phyloP scores from a whole-genome alignment of 2,329 filamentous ascomycete genomes.

The Pseudofabraea citricarpa region DNA sequence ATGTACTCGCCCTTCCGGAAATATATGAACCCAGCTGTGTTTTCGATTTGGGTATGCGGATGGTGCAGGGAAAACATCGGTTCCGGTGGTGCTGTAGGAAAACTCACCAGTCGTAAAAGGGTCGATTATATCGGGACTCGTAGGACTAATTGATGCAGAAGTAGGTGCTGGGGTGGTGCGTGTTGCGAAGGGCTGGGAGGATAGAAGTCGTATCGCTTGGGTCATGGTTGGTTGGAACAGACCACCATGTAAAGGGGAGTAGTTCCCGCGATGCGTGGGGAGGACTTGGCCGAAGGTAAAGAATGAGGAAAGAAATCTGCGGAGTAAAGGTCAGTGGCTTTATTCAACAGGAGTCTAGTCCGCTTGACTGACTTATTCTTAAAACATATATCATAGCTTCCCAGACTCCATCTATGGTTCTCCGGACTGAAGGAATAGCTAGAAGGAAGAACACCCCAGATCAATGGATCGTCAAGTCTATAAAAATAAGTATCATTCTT shows the following conservation, averaged over 20 bases:
- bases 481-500: conserved; percentile 21
- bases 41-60: conserved; percentile 65
- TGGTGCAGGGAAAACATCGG: conserved; percentile 64
- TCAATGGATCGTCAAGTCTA: conserved; percentile 88
- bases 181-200: conserved; percentile 45
- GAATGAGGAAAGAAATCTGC: conserved; percentile 66
- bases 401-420: conserved; percentile 83
- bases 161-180: conserved; percentile 11
- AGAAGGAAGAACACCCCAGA: conserved; percentile 85
- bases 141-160: conserved; percentile 6
- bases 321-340: too few relatives aligned
- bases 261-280: conserved; percentile 75
- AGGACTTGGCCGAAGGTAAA: conserved; percentile 88
- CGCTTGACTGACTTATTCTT: conserved; percentile 76
- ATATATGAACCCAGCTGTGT: conserved; percentile 87
- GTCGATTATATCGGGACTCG: conserved; percentile 36
- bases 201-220: conserved; percentile 80
- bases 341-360: too few relatives aligned
- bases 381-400: conserved; percentile 94
- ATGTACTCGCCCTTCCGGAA: conserved; percentile 92
- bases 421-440: conserved; percentile 65
- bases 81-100: conserved; percentile 61
- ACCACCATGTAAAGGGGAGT: conserved; percentile 71
- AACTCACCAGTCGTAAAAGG: conserved; percentile 45
- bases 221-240: conserved; percentile 86